Evolutionary conservation across 2,329 filamentous ascomycete species (phyloP).

Genomic region (Fusarium sp.): DNA sequence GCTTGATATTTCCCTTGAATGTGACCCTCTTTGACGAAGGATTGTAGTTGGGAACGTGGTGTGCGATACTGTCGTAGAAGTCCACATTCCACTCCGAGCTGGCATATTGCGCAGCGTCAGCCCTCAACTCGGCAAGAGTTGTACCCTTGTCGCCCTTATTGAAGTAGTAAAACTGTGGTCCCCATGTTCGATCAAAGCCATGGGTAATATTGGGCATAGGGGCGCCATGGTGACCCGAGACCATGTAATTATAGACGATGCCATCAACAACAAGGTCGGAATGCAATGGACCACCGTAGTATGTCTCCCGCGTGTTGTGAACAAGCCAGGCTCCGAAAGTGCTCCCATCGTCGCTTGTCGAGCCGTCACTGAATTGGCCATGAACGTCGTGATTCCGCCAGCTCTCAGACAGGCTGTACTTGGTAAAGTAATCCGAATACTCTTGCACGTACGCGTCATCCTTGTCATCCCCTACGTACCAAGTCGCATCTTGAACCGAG

Average conservation of each 20-base stretch:
- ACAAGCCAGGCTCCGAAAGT: conserved; percentile 72
- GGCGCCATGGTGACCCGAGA: conserved; percentile 71
- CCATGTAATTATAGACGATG: conserved; percentile 72
- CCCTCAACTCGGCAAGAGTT: conserved; percentile 8
- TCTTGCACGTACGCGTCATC: conserved; percentile 65
- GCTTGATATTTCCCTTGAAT: conserved; percentile 27
- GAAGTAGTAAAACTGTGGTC: conserved; percentile 72
- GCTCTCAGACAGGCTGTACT: conserved; percentile 70
- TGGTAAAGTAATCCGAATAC: conserved; percentile 72
- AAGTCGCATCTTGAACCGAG: conserved; percentile 72
- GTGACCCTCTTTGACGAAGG: conserved; percentile 18
- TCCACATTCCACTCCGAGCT: conserved; percentile 31
- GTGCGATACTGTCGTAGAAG: conserved; percentile 36
- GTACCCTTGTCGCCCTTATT: conserved; percentile 53
- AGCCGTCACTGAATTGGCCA: conserved; percentile 56
- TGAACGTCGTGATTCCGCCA: conserved; percentile 71
- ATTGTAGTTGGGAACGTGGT: conserved; percentile 22
- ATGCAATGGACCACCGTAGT: conserved; percentile 70
- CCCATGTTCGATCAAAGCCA: conserved; percentile 73
- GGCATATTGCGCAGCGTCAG: conserved; percentile 28
- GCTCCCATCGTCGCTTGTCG: conserved; percentile 58
- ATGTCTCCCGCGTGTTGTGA: conserved; percentile 72
- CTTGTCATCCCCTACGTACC: conserved; percentile 66
- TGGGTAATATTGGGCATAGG: conserved; percentile 72
- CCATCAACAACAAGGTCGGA: conserved; percentile 72